Base-by-base conservation (phyloP, 1,284 basidiomycete genomes). In the Rhodotorula sp. region DNA sequence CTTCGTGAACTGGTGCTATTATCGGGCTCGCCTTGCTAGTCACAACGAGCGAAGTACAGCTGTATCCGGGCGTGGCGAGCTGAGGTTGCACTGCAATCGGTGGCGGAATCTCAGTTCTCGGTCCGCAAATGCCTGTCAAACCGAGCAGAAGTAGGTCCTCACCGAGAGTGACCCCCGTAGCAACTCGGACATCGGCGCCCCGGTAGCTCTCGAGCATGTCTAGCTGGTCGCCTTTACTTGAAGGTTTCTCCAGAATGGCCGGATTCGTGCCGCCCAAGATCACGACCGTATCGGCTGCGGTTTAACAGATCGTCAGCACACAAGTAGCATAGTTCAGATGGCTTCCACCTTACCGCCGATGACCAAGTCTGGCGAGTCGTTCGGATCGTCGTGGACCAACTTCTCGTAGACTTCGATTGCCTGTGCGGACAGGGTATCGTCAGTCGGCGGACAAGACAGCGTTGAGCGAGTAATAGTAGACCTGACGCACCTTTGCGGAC, bases 321-420 rank as follows among this genome's bases (percentile, higher is more conserved):
- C 3, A 22, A n/a, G 22, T 22, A 24, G 26, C 17, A 2, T 51
- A 22, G 45, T 51, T 29, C 46, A 30, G 37, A 18, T 1, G 12
- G 78, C 85, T 63, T 37, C 17, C 29, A 18, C 17, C 55, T 56
- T 58, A 91, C 92, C 91, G 72, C 87, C 89, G 74, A 99, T 97
- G 58, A 98, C 93, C 33, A 98, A 85, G 81, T 98, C 95, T 5
- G 95, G 94, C 1, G 92, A 85, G 78, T 95, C 87, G 29, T 92
- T 88, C 14, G 91, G 90, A 74, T 90, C 81, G 67, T 87, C 83
- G 64, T 89, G 88, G 66, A 95, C 89, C 33, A 96, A 82, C 46
- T 89, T 85, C 80, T 91, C 88, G 78, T 96, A 96, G n/a, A 95
- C 93, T 78, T 95, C 91, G 14, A 93, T 86, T 0, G 90, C 94